Conservation (phyloP, 306 rosid genomes). For the Begonia loranthoides region DNA sequence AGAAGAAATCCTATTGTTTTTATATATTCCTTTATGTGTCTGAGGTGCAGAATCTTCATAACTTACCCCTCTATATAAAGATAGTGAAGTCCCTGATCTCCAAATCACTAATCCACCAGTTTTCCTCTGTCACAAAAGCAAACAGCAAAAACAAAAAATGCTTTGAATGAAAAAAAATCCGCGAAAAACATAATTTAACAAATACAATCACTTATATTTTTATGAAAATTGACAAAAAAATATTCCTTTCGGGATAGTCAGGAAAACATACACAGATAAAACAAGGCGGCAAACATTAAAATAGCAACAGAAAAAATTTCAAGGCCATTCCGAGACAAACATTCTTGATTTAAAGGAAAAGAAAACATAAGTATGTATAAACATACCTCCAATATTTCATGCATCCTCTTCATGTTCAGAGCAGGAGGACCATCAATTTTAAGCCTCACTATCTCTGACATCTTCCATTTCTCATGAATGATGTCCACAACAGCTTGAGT, state of each 20-base stretch:
- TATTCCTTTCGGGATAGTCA: neutral
- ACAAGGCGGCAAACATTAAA: too few species aligned
- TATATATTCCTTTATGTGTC: slow-evolving; percentile 34
- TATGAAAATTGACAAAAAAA: neutral
- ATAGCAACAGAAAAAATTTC: neutral
- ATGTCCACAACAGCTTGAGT: slow-evolving; percentile 73
- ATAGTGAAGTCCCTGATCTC: slow-evolving; percentile 94
- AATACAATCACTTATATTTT: neutral
- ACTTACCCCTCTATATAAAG: slow-evolving; percentile 92
- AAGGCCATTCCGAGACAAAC: neutral
- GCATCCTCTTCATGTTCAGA: slow-evolving; percentile 93
- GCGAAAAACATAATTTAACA: slow-evolving; percentile 1
- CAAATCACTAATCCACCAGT: slow-evolving; percentile 96
- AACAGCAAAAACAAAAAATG: slow-evolving; percentile 1
- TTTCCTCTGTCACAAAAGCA: slow-evolving; percentile 48
- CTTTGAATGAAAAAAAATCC: neutral
- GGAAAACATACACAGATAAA: neutral
- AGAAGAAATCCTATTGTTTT: slow-evolving; percentile 26
- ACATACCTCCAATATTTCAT: slow-evolving; percentile 87
- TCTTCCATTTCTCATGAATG: slow-evolving; percentile 86
- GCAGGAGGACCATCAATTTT: slow-evolving; percentile 87
- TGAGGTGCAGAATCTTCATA: slow-evolving; percentile 58
- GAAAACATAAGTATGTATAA: too few species aligned
- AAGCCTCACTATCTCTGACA: slow-evolving; percentile 70
- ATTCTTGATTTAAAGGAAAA: neutral